Evolutionary conservation across 352 stramenopile species (phyloP).

Genomic region (Phytophthora rubi): DNA sequence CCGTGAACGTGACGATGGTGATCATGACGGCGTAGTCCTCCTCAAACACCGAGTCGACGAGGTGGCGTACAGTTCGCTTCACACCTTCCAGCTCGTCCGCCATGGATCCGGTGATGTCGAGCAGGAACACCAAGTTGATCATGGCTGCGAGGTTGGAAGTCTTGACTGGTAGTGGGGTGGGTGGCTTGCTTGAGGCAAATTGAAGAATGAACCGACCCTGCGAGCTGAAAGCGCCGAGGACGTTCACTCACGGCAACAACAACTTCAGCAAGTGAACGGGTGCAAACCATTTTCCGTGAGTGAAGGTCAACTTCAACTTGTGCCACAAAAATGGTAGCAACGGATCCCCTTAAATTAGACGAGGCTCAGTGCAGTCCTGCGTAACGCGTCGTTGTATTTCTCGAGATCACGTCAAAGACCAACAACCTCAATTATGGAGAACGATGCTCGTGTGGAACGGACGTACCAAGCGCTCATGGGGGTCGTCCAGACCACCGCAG

Average conservation of each 20-base stretch:
- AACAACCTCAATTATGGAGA: not conserved
- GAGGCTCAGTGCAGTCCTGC: not conserved
- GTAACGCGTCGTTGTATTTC: constrained; percentile 1
- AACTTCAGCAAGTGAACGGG: not conserved
- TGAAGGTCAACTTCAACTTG: constrained; percentile 42
- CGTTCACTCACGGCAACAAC: constrained; percentile 24
- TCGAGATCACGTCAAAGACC: not conserved
- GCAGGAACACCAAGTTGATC: constrained; percentile 73
- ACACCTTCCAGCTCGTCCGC: constrained; percentile 56
- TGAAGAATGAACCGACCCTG: constrained; percentile 20
- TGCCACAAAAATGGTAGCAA: not conserved
- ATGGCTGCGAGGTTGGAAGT: constrained; percentile 31
- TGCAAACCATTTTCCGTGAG: constrained; percentile 18
- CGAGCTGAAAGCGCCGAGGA: constrained; percentile 2
- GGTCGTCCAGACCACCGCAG: constrained; percentile 70
- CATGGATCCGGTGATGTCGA: constrained; percentile 85
- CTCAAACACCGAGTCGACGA: constrained; percentile 62
- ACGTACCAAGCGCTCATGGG: constrained; percentile 69
- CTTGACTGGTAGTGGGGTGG: not conserved
- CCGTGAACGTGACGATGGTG: constrained; percentile 80
- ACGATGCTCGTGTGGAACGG: constrained; percentile 56
- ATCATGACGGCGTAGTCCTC: constrained; percentile 61
- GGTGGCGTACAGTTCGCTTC: constrained; percentile 58
- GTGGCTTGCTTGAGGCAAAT: constrained; percentile 17
- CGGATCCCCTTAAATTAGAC: constrained; percentile 7